These are phyloP conservation scores for Elaeis oleifera DNA, from an alignment of 202 grass and related monocot genomes.

Conservation along the genomic window DNA sequence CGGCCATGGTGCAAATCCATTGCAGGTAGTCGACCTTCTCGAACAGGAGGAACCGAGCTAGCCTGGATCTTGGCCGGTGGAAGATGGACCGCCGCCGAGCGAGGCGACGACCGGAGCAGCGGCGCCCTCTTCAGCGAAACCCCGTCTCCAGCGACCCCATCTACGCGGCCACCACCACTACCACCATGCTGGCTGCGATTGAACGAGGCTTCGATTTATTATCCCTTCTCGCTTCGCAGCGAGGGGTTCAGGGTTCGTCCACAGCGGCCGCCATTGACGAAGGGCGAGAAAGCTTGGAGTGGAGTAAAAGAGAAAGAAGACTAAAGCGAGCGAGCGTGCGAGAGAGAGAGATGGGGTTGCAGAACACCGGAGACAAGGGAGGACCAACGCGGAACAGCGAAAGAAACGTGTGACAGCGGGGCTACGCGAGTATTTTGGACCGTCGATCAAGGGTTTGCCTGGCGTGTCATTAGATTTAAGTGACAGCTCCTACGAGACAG, in stretches of 20 bases:
- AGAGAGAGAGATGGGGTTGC: too few relatives aligned
- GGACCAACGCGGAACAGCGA: not conserved
- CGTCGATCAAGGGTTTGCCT: constrained; percentile 8
- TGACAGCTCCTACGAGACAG: too few relatives aligned
- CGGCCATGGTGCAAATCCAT: constrained; percentile 54
- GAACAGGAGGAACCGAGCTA: constrained; percentile 74
- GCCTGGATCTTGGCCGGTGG: constrained; percentile 53
- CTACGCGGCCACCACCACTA: not conserved
- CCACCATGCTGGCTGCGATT: too few relatives aligned
- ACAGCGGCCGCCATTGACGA: too few relatives aligned
- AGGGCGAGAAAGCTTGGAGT: not conserved
- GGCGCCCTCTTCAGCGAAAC: constrained; percentile 5
- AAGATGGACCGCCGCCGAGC: constrained; percentile 1
- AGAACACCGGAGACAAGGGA: not conserved
- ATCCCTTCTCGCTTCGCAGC: too few relatives aligned
- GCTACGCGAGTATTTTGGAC: not conserved
- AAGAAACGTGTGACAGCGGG: not conserved
- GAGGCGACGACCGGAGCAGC: constrained; percentile 6
- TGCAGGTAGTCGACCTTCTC: constrained; percentile 82
- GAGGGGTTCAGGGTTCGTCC: too few relatives aligned
- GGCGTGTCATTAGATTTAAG: too few relatives aligned
- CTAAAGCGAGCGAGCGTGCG: not conserved
- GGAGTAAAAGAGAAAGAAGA: constrained; percentile 19
- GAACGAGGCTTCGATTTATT: too few relatives aligned
- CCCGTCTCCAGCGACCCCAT: constrained; percentile 15